Evolutionary conservation across 2,329 filamentous ascomycete species (phyloP).

Genomic region (Gaeumannomyces sp.): DNA sequence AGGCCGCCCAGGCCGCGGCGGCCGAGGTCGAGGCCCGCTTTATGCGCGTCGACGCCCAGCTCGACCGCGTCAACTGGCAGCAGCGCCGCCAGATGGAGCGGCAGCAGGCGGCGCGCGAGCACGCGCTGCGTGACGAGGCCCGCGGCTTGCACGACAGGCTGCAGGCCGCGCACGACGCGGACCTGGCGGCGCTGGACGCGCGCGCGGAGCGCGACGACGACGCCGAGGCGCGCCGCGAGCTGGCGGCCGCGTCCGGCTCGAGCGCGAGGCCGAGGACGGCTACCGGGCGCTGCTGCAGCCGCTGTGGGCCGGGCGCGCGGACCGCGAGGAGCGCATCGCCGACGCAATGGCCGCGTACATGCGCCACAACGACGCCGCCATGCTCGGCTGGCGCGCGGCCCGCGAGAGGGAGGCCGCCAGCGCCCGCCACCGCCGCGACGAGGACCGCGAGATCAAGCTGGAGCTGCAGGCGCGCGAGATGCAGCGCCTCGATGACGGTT

Average conservation of each 20-base stretch:
- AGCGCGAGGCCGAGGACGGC: conserved; percentile 18
- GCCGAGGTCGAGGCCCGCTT: conserved; percentile 16
- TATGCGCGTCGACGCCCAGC: conserved; percentile 9
- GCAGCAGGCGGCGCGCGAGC: conserved; percentile 18
- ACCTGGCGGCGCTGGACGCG: conserved; percentile 18
- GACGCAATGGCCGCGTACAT: conserved; percentile 29
- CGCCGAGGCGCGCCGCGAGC: conserved; percentile 29
- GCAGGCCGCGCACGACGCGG: conserved; percentile 25
- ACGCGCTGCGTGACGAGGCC: conserved; percentile 19
- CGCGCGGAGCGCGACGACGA: conserved; percentile 25
- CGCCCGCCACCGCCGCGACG: conserved; percentile 30
- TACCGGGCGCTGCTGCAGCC: conserved; percentile 33
- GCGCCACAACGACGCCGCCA: conserved; percentile 32
- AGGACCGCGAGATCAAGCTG: conserved; percentile 32
- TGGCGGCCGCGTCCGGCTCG: conserved; percentile 25
- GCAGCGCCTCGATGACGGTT: conserved; percentile 21
- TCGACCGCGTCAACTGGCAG: conserved; percentile 34
- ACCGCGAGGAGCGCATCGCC: conserved; percentile 24
- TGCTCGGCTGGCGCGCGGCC: conserved; percentile 32
- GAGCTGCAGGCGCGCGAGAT: conserved; percentile 37
- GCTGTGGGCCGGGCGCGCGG: conserved; percentile 32
- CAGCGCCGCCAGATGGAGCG: conserved; percentile 21
- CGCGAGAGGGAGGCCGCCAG: conserved; percentile 32
- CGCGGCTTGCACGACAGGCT: too few species aligned
- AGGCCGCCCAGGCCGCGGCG: conserved; percentile 19